Conservation (phyloP, 495 filamentous ascomycete genomes). For the Acidomyces sp. region DNA sequence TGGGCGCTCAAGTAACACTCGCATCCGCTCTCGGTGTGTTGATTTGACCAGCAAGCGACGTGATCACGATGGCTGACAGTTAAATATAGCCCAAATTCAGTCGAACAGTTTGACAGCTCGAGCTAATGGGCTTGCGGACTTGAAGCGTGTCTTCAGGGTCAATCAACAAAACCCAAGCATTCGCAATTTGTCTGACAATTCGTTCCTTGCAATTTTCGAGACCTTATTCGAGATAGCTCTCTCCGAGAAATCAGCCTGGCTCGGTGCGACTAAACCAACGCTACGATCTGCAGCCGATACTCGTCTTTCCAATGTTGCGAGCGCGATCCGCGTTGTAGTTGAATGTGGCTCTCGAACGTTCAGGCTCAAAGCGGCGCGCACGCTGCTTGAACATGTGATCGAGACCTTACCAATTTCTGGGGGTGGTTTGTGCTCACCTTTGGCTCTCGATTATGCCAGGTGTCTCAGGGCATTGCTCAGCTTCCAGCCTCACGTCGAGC, state of each 20-base stretch:
- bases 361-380: slow-evolving; percentile 60
- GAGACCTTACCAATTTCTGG: slow-evolving; percentile 54
- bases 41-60: no score
- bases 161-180: slow-evolving; percentile 44
- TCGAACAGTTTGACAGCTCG: slow-evolving; percentile 17
- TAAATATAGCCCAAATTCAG: slow-evolving; percentile 7
- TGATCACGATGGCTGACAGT: no score
- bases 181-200: slow-evolving; percentile 52
- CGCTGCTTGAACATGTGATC: slow-evolving; percentile 67
- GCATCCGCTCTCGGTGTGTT: slow-evolving; percentile 9
- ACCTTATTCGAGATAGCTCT: slow-evolving; percentile 58
- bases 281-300: slow-evolving; percentile 35
- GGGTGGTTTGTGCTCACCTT: slow-evolving; percentile 53
- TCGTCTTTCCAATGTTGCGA: slow-evolving; percentile 58
- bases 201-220: slow-evolving; percentile 71
- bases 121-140: slow-evolving; percentile 32
- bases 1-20: slow-evolving; percentile 18
- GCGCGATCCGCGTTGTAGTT: slow-evolving; percentile 55
- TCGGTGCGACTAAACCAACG: slow-evolving; percentile 39
- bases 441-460: slow-evolving; percentile 68
- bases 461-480: slow-evolving; percentile 55
- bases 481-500: slow-evolving; percentile 63
- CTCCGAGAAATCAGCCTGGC: slow-evolving; percentile 51
- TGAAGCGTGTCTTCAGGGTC: slow-evolving; percentile 50
- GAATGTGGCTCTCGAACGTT: slow-evolving; percentile 54